Evolutionary conservation across 192 early-diverging fungal genomes (phyloP).

Genomic region (Umbelopsis isabellina): DNA sequence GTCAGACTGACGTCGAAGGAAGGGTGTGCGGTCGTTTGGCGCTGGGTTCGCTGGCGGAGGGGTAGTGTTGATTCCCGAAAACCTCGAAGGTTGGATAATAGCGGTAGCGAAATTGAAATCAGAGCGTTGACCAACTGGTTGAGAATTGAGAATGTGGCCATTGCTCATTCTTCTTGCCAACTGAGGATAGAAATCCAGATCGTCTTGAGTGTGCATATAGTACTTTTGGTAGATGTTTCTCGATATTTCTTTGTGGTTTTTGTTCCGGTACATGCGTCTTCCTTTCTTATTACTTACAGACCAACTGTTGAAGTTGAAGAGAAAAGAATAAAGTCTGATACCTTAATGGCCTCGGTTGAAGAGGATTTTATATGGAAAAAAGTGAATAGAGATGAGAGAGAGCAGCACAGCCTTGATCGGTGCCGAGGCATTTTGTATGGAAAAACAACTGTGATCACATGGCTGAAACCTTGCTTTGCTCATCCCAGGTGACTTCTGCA

Average conservation of each 20-base stretch:
- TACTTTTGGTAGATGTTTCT: constrained; percentile 28
- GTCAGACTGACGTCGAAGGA: not conserved
- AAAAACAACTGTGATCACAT: not conserved
- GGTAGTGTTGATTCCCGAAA: not conserved
- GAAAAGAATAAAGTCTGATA: not conserved
- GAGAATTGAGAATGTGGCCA: constrained; percentile 25
- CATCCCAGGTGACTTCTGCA: too few species aligned
- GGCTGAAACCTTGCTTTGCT: not conserved
- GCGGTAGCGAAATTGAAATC: constrained; percentile 14
- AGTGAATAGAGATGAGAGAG: not conserved
- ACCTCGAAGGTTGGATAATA: not conserved
- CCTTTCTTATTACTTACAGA: not conserved
- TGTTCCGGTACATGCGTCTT: too few species aligned
- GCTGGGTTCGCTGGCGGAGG: not conserved
- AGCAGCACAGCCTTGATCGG: not conserved
- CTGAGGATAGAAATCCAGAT: constrained; percentile 37
- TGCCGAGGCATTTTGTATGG: too few species aligned
- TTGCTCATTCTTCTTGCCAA: constrained; percentile 33
- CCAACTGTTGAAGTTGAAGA: constrained; percentile 18
- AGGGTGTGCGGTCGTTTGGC: not conserved
- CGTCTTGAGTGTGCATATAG: constrained; percentile 28
- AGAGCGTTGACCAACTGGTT: not conserved
- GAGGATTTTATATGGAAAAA: not conserved
- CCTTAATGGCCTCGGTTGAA: not conserved
- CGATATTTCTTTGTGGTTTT: not conserved